Conservation (phyloP, 176 grass and related monocot genomes). For the barley (Hordeum vulgare) region MorexV3_pseudomolecules_assembly NC_058522.1:571845493-571845992, state of each 20-base stretch:
- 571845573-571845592: constrained; percentile 35
- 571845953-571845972: not conserved
- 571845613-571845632: constrained; percentile 85
- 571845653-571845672: constrained; percentile 92
- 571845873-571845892: constrained; percentile 81
- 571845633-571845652: constrained; percentile 93
- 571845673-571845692: constrained; percentile 96
- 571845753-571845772: constrained; percentile 65
- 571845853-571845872: constrained; percentile 78
- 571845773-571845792: constrained; percentile 82
- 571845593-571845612: constrained; percentile 78
- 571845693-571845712: constrained; percentile 95
- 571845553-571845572: constrained; percentile 20
- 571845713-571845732: constrained; percentile 54
- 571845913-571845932: not conserved
- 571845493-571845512: not conserved
- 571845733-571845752: constrained; percentile 4
- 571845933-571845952: not conserved
- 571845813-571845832: constrained; percentile 52
- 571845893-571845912: not conserved
- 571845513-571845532: not conserved
- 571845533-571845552: not conserved
- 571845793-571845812: constrained; percentile 64
- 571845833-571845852: constrained; percentile 67
- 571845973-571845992: not conserved